Evolutionary conservation across 2,329 filamentous ascomycete genomes (phyloP), one percentile per base, ranked within the genome.

Genomic region (Diaporthe sp.): DNA sequence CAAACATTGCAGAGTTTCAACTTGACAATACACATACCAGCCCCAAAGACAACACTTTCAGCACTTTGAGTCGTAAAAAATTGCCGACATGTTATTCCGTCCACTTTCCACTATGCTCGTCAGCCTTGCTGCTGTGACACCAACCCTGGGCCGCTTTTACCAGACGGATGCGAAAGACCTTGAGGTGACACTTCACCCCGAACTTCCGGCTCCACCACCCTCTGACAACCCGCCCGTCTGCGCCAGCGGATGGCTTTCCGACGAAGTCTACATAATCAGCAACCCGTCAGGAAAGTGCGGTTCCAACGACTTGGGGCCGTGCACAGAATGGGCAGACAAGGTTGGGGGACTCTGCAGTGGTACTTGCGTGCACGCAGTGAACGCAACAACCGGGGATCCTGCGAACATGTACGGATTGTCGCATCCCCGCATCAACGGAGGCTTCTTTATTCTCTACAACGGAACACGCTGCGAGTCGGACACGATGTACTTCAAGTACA

Each of bases 211-310:
- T 34, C 15, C 57, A 31, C 44, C 57, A 6, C 31, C 55, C 4
- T 53, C 70, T 15, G 46, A 25, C 4, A 37, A 53, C 13, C 44
- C 44, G 1, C 13, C 34, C 10, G 7, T 51, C 34, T 72, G 70
- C n/a, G 44, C 1, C 44, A 39, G 25, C n/a, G 57, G 70, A 34
- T 28, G 46, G 19, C 17, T 49, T 6, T 51, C 44, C 12, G 58
- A 72, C 39, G 42, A 72, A 17, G 57, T 62, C 44, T 62, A 72
- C 22, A 72, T 72, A 0, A 62, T 62, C 13, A 72, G 44, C 25
- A 39, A 72, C 13, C 34, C n/a, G 9, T 22, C 37, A n/a, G 70
- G 70, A 31, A 19, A 17, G 22, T 72, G 53, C 25, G 57, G 70
- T 12, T 17, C 31, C 9, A 51, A 42, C 15, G 31, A 2, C 25